Evolutionary conservation across 371 early-diverging fungal genomes (phyloP), one percentile per base, ranked within the genome.

Genomic region (Sporodiniella umbellata): DNA sequence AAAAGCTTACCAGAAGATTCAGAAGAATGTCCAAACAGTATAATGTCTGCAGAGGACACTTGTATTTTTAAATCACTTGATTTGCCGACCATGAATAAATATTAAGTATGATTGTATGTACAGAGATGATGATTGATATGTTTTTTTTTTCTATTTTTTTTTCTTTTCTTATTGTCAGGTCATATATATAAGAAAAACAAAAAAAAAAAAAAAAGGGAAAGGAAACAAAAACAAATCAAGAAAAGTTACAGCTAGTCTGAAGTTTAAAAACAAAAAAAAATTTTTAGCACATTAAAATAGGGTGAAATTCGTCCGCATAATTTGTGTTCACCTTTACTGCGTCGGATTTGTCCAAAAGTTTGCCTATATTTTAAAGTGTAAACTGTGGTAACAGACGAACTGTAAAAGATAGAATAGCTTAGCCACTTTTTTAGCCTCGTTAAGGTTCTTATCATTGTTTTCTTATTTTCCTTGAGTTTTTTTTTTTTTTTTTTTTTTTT

Each of bases 1-100:
- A 78, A 47, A 24, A 78, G 65, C 38, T 69, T 71, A 42, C 78
- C 78, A 10, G 68, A 70, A 8, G 78, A 68, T 52, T 78, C 78
- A 14, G 69, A 69, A 0, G 58, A 51, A 24, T 62, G 62, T 3
- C 78, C 78, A 19, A 66, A 55, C 18, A 75, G 42, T 19, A 70
- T 22, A 18, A 75, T 51, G 6, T 60, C 60, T 17, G 63, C 51
- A 2, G 56, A 47, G 4, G 53, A 51, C 14, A 75, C 39, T 23
- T 64, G 56, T 11, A 75, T 71, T 33, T 55, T 54, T 4, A 75
- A 43, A 17, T 69, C 68, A n/a, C 31, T 55, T 51, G 58, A 44
- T 40, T 56, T 63, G 17, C 56, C 49, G 11, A 56, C 56, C 56
- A 56, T 54, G 17, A 18, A 21, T 22, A 8, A 12, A 25, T 33